Evolutionary conservation across 768 basidiomycete species (phyloP).

Genomic region (Suillus luteus): DNA sequence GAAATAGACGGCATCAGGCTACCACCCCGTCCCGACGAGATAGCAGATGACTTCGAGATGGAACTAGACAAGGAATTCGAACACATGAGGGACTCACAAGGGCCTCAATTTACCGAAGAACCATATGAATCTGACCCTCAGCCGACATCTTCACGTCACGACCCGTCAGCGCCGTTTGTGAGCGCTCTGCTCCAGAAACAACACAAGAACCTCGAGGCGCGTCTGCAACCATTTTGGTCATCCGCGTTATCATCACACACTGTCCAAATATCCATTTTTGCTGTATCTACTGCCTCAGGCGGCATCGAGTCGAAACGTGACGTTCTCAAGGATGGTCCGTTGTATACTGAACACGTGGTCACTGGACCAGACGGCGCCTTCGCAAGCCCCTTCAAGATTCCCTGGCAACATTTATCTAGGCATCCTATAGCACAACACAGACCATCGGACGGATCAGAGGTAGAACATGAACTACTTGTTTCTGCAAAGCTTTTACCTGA

Average conservation of each 20-base stretch:
- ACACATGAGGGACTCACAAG: slow-evolving; percentile 20
- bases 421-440: slow-evolving; percentile 61
- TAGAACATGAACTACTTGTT: slow-evolving; percentile 53
- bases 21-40: slow-evolving; percentile 61
- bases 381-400: slow-evolving; percentile 57
- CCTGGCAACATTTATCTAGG: slow-evolving; percentile 68
- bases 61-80: slow-evolving; percentile 56
- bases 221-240: slow-evolving; percentile 82
- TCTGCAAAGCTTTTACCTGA: slow-evolving; percentile 51
- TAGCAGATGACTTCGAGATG: slow-evolving; percentile 58
- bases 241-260: slow-evolving; percentile 64
- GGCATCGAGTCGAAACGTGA: slow-evolving; percentile 28
- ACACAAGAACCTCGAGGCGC: slow-evolving; percentile 74
- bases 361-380: slow-evolving; percentile 78
- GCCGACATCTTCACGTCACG: slow-evolving; percentile 24
- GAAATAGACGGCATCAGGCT: slow-evolving; percentile 44
- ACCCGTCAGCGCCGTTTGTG: slow-evolving; percentile 11
- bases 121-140: slow-evolving; percentile 13
- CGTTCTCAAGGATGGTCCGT: slow-evolving; percentile 41
- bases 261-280: slow-evolving; percentile 64
- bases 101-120: slow-evolving; percentile 8
- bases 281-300: slow-evolving; percentile 20
- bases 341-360: slow-evolving; percentile 50
- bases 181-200: slow-evolving; percentile 47
- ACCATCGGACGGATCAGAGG: slow-evolving; percentile 50